Evolutionary conservation across 2,329 filamentous ascomycete genomes (phyloP), one percentile per base, ranked within the genome.

Genomic region (Aspergillus neotritici): DNA sequence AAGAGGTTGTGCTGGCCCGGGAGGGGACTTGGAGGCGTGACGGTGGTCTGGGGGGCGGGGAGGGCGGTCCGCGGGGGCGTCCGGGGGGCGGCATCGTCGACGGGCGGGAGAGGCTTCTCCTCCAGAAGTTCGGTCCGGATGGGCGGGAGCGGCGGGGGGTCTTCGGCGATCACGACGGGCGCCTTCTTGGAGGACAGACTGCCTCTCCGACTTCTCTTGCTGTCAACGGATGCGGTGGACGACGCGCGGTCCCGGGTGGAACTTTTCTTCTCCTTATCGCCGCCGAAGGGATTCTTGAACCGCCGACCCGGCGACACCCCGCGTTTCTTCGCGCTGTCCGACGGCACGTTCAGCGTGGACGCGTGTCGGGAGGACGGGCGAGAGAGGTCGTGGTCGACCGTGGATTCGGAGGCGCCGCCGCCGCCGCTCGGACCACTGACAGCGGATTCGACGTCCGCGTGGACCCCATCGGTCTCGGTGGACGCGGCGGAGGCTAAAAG

Each of bases 281-380:
- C 65, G 46, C 70, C 78, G 57, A 93, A 87, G 10, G 83, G 84
- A 58, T 83, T 82, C 62, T 79, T 84, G 48, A 91, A 71, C 58
- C 82, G 86, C 57, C 81, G 79, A 40, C 78, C 80, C 9, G 86
- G 84, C 8, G 87, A 90, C 14, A 78, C 74, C 16, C 80, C 80
- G 47, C 84, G 78, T 53, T 76, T 76, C 49, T 70, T 68, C 35
- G 67, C 61, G 47, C 36, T 53, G 32, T 69, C 61, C 31, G 58
- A 54, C 16, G 67, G 61, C 12, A 64, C 53, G 36, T 58, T 59
- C 37, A 67, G 52, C 32, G 58, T 54, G 42, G 58, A 56, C 15
- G 47, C 53, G 12, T 56, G 49, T 42, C 60, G 50, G 50, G 62
- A 56, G 42, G 50, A 41, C 47, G 54, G 51, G 54, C 58, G 51